Evolutionary conservation across 805 yeast genomes (phyloP).

Genomic region (Ascoidea asiatica): DNA sequence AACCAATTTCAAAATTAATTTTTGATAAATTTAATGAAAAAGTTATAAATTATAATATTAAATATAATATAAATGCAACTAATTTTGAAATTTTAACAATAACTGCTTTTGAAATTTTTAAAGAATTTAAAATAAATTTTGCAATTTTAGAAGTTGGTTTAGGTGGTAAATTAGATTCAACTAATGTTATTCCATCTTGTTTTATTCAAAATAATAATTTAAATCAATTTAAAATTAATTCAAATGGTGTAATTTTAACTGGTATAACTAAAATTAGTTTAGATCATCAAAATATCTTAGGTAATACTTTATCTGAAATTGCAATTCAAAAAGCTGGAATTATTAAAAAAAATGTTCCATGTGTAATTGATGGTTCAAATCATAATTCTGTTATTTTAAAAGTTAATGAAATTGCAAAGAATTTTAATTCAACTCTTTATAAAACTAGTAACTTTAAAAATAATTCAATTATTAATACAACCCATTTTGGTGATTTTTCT

Average conservation of each 20-base stretch:
- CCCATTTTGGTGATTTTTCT: conserved; percentile 18
- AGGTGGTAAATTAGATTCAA: conserved; percentile 84
- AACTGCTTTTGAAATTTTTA: conserved; percentile 69
- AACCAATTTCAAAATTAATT: conserved; percentile 30
- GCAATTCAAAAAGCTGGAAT: conserved; percentile 84
- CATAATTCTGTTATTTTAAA: conserved; percentile 32
- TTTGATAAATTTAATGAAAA: conserved; percentile 31
- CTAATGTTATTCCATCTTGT: conserved; percentile 46
- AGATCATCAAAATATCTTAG: conserved; percentile 75
- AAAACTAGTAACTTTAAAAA: conserved; percentile 10
- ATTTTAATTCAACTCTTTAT: conserved; percentile 17
- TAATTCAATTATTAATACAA: conserved; percentile 12
- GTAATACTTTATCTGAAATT: conserved; percentile 48
- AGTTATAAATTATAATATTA: conserved; percentile 27
- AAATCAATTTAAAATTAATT: conserved; percentile 2
- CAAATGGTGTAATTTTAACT: conserved; percentile 36
- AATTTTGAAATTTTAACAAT: conserved; percentile 84
- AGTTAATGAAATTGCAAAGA: conserved; percentile 24
- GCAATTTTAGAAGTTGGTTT: conserved; percentile 92
- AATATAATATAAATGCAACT: conserved; percentile 47
- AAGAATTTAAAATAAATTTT: conserved; percentile 40
- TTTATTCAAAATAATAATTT: conserved; percentile 6
- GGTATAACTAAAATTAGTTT: conserved; percentile 78
- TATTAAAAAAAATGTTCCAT: conserved; percentile 43
- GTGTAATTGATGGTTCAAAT: conserved; percentile 65